Conservation (phyloP, 148 eudicot genomes). For the Silene latifolia region DNA sequence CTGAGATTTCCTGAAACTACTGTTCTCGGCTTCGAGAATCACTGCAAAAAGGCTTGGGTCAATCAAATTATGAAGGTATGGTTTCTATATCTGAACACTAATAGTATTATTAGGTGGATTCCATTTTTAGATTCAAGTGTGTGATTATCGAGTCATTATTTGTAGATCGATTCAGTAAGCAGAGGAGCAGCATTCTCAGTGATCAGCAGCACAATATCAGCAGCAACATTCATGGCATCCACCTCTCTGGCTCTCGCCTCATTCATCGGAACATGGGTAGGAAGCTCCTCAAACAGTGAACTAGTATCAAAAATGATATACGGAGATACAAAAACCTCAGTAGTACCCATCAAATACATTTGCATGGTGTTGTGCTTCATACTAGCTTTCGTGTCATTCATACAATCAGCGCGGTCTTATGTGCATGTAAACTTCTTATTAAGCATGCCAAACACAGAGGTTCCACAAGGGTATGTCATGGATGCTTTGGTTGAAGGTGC, state of each 20-base stretch:
- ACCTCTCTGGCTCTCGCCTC: conserved; percentile 52
- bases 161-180: conserved; percentile 44
- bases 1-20: conserved; percentile 41
- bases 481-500: conserved; percentile 40
- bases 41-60: conserved; percentile 57
- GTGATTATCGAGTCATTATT: background rate
- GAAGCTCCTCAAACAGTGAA: conserved; percentile 29
- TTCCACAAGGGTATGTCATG: conserved; percentile 35
- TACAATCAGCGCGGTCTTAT: conserved; percentile 45
- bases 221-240: conserved; percentile 51
- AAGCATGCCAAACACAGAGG: conserved; percentile 54
- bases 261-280: conserved; percentile 66
- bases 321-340: conserved; percentile 42
- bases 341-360: conserved; percentile 41
- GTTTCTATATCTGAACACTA: no score
- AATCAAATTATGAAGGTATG: conserved; percentile 53
- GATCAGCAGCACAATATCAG: conserved; percentile 40
- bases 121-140: no score
- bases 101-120: no score
- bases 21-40: conserved; percentile 58
- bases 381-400: conserved; percentile 51
- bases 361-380: conserved; percentile 45
- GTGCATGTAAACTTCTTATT: conserved; percentile 56
- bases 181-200: conserved; percentile 47
- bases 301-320: conserved; percentile 34